Evolutionary conservation across 2,329 filamentous ascomycete species (phyloP).

Genomic region (Emmonsiellopsis sp.): DNA sequence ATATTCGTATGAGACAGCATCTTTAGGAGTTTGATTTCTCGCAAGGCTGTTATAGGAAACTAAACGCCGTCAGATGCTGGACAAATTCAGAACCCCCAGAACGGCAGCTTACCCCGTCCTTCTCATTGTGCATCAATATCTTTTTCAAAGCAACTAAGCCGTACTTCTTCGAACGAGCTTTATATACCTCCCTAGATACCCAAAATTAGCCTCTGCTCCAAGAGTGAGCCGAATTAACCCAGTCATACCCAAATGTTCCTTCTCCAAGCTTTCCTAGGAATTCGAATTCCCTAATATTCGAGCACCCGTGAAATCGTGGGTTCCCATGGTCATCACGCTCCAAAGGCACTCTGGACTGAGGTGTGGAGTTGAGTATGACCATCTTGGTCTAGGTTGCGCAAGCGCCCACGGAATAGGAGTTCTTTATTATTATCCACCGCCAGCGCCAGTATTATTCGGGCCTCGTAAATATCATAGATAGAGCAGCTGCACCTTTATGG

Average conservation of each 20-base stretch:
- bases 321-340: slow-evolving; percentile 38
- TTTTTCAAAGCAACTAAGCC: slow-evolving; percentile 88
- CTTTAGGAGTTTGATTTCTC: slow-evolving; percentile 96
- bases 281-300: slow-evolving; percentile 38
- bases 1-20: slow-evolving; percentile 87
- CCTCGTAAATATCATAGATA: neutral
- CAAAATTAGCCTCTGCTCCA: neutral
- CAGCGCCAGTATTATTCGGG: neutral
- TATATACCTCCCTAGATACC: slow-evolving; percentile 67
- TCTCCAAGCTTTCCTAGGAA: slow-evolving; percentile 60
- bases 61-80: slow-evolving; percentile 22
- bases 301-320: slow-evolving; percentile 71
- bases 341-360: slow-evolving; percentile 26
- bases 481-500: neutral
- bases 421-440: neutral
- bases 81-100: neutral
- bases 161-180: slow-evolving; percentile 66
- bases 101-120: slow-evolving; percentile 63
- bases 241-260: slow-evolving; percentile 73
- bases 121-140: slow-evolving; percentile 99
- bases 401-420: neutral
- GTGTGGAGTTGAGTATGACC: slow-evolving; percentile 19
- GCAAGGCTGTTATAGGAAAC: slow-evolving; percentile 95
- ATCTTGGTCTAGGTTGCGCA: slow-evolving; percentile 16
- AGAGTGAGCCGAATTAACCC: no score